Evolutionary conservation across 164 flowering plant species (phyloP).

Genomic region (Euptelea pleiosperma): DNA sequence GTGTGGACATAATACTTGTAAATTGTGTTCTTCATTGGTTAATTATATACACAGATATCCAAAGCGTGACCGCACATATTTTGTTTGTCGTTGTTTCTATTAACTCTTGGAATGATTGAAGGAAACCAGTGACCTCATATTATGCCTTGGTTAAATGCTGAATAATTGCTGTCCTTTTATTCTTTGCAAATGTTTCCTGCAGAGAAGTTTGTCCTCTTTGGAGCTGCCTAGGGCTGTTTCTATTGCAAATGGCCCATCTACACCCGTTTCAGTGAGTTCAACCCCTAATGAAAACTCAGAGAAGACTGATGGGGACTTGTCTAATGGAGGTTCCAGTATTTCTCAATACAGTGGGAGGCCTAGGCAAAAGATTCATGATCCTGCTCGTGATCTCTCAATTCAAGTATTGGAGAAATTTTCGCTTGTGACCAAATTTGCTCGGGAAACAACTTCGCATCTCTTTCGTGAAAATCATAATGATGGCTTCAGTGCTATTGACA

Average conservation of each 20-base stretch:
- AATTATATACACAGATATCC: no score
- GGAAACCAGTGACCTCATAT: constrained; percentile 1
- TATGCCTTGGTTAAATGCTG: neutral
- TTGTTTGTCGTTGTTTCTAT: neutral
- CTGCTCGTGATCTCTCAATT: constrained; percentile 89
- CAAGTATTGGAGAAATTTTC: constrained; percentile 96
- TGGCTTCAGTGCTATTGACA: constrained; percentile 43
- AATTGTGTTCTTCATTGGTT: no score
- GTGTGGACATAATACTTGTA: no score
- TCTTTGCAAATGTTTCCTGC: constrained; percentile 18
- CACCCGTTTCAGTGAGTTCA: constrained; percentile 27
- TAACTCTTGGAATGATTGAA: neutral
- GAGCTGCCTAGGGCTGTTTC: constrained; percentile 87
- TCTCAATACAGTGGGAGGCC: constrained; percentile 44
- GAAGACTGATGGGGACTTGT: constrained; percentile 24
- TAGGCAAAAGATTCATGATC: constrained; percentile 69
- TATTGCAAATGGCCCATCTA: constrained; percentile 50
- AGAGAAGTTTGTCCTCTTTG: constrained; percentile 93
- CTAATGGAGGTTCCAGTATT: constrained; percentile 27
- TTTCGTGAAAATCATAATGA: constrained; percentile 68
- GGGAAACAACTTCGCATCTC: constrained; percentile 94
- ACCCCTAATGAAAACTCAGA: constrained; percentile 38
- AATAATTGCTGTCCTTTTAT: neutral
- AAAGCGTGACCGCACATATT: no score
- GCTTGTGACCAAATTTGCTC: constrained; percentile 94